A percentile compares a stretch with the other conserved stretches of the same genome.
Conservation (phyloP, 2,329 filamentous ascomycete genomes). For the Teratosphaeria destructans region DNA sequence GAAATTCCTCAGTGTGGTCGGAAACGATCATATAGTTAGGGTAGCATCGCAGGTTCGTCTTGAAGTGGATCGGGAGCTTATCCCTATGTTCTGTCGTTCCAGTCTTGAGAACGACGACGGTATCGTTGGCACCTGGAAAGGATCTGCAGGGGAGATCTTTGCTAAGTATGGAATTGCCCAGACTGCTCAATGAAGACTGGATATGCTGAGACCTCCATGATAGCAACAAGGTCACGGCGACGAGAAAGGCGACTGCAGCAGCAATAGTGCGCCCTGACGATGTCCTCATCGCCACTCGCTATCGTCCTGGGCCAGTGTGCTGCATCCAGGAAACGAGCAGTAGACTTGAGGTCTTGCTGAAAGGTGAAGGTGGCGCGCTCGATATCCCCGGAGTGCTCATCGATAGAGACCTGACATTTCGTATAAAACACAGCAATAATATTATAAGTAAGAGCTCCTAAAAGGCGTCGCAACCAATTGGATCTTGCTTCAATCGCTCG, state of each 20-base stretch:
- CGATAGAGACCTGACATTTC: no score
- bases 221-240: neutral
- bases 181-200: neutral
- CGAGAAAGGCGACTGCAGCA: neutral
- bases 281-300: neutral
- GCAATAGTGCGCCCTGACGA: neutral
- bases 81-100: constrained; percentile 47
- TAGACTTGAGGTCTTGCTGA: no score
- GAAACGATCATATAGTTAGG: constrained; percentile 49
- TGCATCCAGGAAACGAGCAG: no score
- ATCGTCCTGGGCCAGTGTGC: neutral
- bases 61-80: constrained; percentile 46
- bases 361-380: no score
- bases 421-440: no score
- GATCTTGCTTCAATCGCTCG: no score
- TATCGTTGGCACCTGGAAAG: constrained; percentile 33
- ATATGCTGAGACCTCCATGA: neutral
- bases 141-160: neutral
- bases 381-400: no score
- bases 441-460: no score
- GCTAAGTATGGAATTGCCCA: neutral
- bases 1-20: constrained; percentile 44
- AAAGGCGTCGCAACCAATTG: no score
- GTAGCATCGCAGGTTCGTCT: constrained; percentile 45
- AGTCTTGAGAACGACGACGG: constrained; percentile 50